phyloP scores from a whole-genome alignment of 257 asterid genomes.

The Eustoma russellianum region DNA sequence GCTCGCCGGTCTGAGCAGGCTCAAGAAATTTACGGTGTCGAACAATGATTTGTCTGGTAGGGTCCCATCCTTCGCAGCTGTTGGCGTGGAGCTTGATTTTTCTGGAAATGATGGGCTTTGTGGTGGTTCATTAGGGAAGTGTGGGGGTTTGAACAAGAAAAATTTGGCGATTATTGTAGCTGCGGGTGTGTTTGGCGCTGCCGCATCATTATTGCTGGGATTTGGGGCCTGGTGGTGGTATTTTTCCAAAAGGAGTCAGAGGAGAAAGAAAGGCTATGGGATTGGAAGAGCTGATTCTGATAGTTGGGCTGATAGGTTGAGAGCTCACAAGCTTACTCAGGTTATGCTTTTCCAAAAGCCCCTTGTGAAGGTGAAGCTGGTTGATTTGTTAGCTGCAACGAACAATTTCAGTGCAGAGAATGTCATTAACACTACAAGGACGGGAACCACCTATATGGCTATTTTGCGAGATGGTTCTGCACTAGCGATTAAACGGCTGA shows the following conservation, averaged over 20 bases:
- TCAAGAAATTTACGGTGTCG: no score
- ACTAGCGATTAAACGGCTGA: slow-evolving; percentile 60
- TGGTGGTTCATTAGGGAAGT: slow-evolving; percentile 54
- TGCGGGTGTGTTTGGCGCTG: slow-evolving; percentile 82
- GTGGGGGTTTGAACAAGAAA: slow-evolving; percentile 73
- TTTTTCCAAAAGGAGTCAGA: slow-evolving; percentile 24
- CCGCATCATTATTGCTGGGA: slow-evolving; percentile 63
- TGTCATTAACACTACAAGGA: slow-evolving; percentile 52
- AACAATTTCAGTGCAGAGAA: slow-evolving; percentile 47
- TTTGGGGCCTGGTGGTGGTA: slow-evolving; percentile 86
- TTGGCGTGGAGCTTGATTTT: no score
- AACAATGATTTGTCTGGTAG: no score
- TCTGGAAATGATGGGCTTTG: slow-evolving; percentile 65
- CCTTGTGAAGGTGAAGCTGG: slow-evolving; percentile 74
- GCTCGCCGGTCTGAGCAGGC: no score
- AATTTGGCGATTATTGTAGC: slow-evolving; percentile 69
- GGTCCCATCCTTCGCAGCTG: no score
- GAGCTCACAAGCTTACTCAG: slow-evolving; percentile 70
- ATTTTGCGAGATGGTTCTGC: slow-evolving; percentile 70
- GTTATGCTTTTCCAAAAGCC: slow-evolving; percentile 80
- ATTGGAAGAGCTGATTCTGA: slow-evolving; percentile 35
- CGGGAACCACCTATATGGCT: slow-evolving; percentile 77
- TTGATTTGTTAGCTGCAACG: slow-evolving; percentile 63
- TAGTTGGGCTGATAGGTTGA: slow-evolving; percentile 57
- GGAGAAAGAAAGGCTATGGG: slow-evolving; percentile 51